A percentile compares a stretch with the other conserved stretches of the same genome.
Conservation (phyloP, 2,329 filamentous ascomycete genomes). For the Ophiostoma sp. region DNA sequence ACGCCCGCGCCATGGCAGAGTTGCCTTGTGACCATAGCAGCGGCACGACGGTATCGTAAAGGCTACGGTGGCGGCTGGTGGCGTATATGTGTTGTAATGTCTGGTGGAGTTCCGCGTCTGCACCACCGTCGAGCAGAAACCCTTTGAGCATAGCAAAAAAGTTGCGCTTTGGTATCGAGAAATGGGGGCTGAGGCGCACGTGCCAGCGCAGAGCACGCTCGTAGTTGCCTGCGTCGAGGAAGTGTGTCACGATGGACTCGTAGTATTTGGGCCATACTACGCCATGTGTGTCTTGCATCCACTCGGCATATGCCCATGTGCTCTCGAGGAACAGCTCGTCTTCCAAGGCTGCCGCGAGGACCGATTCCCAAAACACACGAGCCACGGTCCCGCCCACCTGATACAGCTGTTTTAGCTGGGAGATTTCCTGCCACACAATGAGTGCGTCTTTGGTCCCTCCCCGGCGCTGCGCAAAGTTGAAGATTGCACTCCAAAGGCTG, state of each 20-base stretch:
- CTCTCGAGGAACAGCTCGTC: slow-evolving; percentile 35
- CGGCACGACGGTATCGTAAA: slow-evolving; percentile 51
- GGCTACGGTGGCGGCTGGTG: slow-evolving; percentile 37
- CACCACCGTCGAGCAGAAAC: slow-evolving; percentile 36
- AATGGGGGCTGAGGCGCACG: slow-evolving; percentile 39
- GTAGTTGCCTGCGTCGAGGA: slow-evolving; percentile 38
- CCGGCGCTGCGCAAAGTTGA: slow-evolving; percentile 31
- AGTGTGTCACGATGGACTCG: slow-evolving; percentile 40
- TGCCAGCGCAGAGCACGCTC: slow-evolving; percentile 45
- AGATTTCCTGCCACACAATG: slow-evolving; percentile 31
- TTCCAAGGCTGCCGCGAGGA: slow-evolving; percentile 34
- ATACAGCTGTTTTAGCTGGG: slow-evolving; percentile 27
- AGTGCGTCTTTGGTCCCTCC: slow-evolving; percentile 28
- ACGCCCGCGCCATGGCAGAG: slow-evolving; percentile 41
- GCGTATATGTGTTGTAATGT: slow-evolving; percentile 44
- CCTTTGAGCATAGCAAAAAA: slow-evolving; percentile 40
- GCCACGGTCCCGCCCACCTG: slow-evolving; percentile 29
- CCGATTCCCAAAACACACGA: slow-evolving; percentile 30
- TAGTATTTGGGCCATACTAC: slow-evolving; percentile 49
- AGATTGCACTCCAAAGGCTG: slow-evolving; percentile 32
- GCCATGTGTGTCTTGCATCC: slow-evolving; percentile 37
- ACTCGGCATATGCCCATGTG: slow-evolving; percentile 39
- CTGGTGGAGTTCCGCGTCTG: slow-evolving; percentile 35
- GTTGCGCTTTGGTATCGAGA: slow-evolving; percentile 38
- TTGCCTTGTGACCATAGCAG: slow-evolving; percentile 45